Evolutionary conservation across 345 rosid genomes (phyloP).

Genomic region (Eucalyptus paniculata): DNA sequence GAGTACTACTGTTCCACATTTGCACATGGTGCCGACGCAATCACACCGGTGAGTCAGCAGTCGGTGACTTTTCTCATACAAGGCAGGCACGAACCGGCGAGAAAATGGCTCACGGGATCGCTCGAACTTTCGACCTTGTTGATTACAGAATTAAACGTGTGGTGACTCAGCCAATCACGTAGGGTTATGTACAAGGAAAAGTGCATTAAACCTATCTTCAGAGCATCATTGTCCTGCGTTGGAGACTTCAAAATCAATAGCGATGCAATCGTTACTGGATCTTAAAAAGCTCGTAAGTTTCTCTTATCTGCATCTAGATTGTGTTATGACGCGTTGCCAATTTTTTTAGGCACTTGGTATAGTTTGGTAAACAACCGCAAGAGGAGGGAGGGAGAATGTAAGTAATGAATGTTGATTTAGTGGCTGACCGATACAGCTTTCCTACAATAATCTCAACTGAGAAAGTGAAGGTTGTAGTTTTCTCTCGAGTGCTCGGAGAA

Average conservation of each 20-base stretch:
- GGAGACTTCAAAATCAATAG: background rate
- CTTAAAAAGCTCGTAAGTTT: background rate
- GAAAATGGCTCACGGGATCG: background rate
- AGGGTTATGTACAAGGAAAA: background rate
- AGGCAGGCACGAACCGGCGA: background rate
- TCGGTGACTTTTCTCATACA: background rate
- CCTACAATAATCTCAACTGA: background rate
- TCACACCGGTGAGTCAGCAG: background rate
- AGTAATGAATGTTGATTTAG: background rate
- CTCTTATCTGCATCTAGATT: background rate
- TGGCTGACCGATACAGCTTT: background rate
- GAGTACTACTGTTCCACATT: background rate
- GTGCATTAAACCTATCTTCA: background rate
- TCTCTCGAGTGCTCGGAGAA: background rate
- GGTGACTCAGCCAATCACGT: background rate
- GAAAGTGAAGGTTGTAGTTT: background rate
- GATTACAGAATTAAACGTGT: background rate
- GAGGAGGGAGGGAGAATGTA: background rate
- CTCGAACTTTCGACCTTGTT: background rate
- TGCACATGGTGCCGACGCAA: background rate
- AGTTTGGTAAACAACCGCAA: background rate
- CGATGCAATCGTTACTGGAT: background rate
- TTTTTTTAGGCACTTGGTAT: background rate
- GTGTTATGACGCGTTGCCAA: background rate
- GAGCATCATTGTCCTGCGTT: background rate